phyloP scores from a whole-genome alignment of 202 grass and related monocot genomes.

The Elaeis oleifera region DNA sequence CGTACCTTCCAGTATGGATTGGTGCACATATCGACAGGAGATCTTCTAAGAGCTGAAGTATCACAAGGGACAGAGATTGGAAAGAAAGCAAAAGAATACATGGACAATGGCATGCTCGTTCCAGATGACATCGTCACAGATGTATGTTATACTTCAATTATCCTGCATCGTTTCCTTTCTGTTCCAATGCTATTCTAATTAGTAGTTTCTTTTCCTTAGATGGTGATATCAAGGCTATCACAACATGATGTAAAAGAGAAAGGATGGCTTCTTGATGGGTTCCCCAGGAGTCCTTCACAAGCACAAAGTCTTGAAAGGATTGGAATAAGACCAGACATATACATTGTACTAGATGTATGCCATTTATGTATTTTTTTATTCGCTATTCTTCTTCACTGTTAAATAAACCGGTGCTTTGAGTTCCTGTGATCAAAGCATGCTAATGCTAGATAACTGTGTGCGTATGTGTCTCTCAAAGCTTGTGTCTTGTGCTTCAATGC shows the following conservation, averaged over 20 bases:
- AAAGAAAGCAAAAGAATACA: slow-evolving; percentile 86
- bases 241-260: slow-evolving; percentile 57
- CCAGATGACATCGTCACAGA: slow-evolving; percentile 86
- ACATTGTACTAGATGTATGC: slow-evolving; percentile 74
- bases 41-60: slow-evolving; percentile 84
- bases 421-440: slow-evolving; percentile 1
- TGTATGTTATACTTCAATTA: slow-evolving; percentile 40
- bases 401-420: neutral
- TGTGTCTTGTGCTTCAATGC: no score
- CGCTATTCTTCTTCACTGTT: neutral
- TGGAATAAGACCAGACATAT: slow-evolving; percentile 76
- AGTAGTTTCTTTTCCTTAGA: slow-evolving; percentile 32
- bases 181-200: slow-evolving; percentile 12
- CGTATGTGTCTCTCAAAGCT: no score
- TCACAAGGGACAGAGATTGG: slow-evolving; percentile 72
- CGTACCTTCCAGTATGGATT: slow-evolving; percentile 55
- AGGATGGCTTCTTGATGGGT: slow-evolving; percentile 97
- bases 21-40: slow-evolving; percentile 99
- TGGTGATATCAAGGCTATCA: slow-evolving; percentile 69
- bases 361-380: slow-evolving; percentile 20
- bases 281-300: slow-evolving; percentile 79
- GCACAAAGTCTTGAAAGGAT: slow-evolving; percentile 72
- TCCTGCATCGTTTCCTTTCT: slow-evolving; percentile 4
- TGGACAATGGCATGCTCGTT: slow-evolving; percentile 83
- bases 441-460: no score